Conservation (phyloP, 805 yeast species). For the Saccharomycopsis sp. region DNA sequence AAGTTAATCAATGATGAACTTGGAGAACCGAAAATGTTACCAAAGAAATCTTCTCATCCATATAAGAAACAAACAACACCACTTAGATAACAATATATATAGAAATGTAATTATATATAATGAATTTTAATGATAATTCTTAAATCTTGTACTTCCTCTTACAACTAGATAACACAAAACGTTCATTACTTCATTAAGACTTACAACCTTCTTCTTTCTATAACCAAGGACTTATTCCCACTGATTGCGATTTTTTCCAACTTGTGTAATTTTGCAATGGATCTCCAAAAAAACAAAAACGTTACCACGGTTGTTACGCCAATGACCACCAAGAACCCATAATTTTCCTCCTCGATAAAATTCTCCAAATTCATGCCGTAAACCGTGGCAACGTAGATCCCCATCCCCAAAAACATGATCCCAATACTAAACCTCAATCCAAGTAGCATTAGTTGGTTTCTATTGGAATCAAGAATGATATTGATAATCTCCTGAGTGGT, state of each 20-base stretch:
- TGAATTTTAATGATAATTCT: too few species aligned
- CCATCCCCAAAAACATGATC: slow-evolving; percentile 77
- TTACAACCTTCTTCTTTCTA: too few species aligned
- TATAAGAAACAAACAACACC: too few species aligned
- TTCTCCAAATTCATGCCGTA: slow-evolving; percentile 83
- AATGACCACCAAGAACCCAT: slow-evolving; percentile 55
- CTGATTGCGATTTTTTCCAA: slow-evolving; percentile 67
- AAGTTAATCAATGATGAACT: too few species aligned
- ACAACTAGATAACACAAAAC: too few species aligned
- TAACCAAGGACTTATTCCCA: slow-evolving; percentile 13
- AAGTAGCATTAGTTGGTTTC: slow-evolving; percentile 81
- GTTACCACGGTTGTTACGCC: slow-evolving; percentile 25
- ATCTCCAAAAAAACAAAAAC: slow-evolving; percentile 37
- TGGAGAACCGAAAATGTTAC: too few species aligned
- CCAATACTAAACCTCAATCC: slow-evolving; percentile 77
- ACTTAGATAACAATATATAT: too few species aligned
- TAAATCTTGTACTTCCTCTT: too few species aligned
- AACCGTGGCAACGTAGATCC: slow-evolving; percentile 76
- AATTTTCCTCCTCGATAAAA: slow-evolving; percentile 56
- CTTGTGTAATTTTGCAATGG: slow-evolving; percentile 47
- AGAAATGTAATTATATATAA: too few species aligned
- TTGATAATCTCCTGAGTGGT: slow-evolving; percentile 91
- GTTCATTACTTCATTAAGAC: too few species aligned
- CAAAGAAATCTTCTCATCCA: too few species aligned
- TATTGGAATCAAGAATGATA: slow-evolving; percentile 81